Conservation (phyloP, 2,329 filamentous ascomycete species). For the Penicillium fuscoglaucum region DNA sequence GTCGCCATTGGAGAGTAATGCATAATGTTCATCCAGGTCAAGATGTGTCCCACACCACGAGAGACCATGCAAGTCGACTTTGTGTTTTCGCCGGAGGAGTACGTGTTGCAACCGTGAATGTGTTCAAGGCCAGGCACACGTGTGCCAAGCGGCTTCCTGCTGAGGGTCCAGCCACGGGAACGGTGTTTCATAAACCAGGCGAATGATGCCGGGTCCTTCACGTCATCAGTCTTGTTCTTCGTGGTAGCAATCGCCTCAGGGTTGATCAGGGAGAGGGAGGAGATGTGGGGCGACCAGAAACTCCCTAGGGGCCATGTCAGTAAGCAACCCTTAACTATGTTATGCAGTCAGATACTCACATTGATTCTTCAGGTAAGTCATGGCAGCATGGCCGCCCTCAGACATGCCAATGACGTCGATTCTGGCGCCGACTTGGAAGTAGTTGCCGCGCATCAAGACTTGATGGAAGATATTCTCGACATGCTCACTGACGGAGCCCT, state of each 20-base stretch:
- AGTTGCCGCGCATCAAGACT: conserved; percentile 49
- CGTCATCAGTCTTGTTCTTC: conserved; percentile 26
- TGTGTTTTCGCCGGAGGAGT: conserved; percentile 63
- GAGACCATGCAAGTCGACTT: conserved; percentile 65
- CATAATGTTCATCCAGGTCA: conserved; percentile 63
- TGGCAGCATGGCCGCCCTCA: conserved; percentile 61
- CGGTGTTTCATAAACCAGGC: conserved; percentile 50
- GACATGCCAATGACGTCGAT: conserved; percentile 72
- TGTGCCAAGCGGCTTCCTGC: conserved; percentile 52
- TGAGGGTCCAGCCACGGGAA: conserved; percentile 62
- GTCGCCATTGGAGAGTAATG: conserved; percentile 30
- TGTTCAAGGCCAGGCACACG: conserved; percentile 56
- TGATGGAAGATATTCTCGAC: conserved; percentile 65
- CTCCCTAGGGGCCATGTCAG: conserved; percentile 33
- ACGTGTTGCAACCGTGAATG: conserved; percentile 65
- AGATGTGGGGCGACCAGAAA: conserved; percentile 41
- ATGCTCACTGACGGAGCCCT: conserved; percentile 61
- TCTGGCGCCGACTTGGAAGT: conserved; percentile 45
- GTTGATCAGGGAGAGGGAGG: conserved; percentile 41
- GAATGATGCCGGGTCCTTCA: conserved; percentile 21
- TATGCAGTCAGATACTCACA: conserved; percentile 43
- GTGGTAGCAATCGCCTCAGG: conserved; percentile 37
- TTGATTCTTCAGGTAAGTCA: conserved; percentile 59
- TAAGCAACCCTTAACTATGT: background rate
- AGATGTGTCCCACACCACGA: conserved; percentile 46